These are phyloP conservation scores for Cyamopsis tetragonoloba DNA, from an alignment of 306 rosid species.

Conservation along the genomic window DNA sequence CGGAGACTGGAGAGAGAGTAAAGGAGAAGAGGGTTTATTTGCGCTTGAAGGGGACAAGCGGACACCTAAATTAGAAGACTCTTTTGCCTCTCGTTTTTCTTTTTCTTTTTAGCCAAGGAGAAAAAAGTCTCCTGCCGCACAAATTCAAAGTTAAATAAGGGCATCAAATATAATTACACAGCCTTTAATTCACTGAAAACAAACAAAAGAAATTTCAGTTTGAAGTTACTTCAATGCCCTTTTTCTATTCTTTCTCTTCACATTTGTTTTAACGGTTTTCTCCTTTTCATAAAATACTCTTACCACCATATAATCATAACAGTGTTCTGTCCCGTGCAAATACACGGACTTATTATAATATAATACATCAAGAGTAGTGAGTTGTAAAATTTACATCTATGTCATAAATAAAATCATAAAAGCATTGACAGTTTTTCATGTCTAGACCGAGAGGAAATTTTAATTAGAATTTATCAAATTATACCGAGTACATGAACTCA, in stretches of 20 bases:
- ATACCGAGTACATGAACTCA: too few relatives aligned
- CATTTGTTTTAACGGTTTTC: neutral
- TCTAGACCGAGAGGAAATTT: too few relatives aligned
- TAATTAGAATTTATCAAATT: too few relatives aligned
- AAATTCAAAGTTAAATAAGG: neutral
- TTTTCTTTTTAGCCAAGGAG: neutral
- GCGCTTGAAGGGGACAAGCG: conserved; percentile 63
- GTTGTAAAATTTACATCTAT: too few relatives aligned
- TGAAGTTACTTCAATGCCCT: conserved; percentile 35
- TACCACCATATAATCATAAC: too few relatives aligned
- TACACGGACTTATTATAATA: too few relatives aligned
- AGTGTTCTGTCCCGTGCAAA: too few relatives aligned
- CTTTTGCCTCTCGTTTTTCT: neutral
- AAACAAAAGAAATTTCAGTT: neutral
- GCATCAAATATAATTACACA: neutral
- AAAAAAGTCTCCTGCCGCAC: conserved; percentile 2
- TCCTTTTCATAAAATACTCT: neutral
- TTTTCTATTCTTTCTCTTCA: neutral
- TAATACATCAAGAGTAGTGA: too few relatives aligned
- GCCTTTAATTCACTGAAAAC: conserved; percentile 28
- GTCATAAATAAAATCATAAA: too few relatives aligned
- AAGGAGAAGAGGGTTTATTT: conserved; percentile 41
- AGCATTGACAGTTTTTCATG: too few relatives aligned
- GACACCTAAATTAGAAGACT: conserved; percentile 43
- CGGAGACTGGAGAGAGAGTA: conserved; percentile 35